Evolutionary conservation across 73 alveolate genomes (phyloP).

Genomic region (Tetrahymena malaccensis): DNA sequence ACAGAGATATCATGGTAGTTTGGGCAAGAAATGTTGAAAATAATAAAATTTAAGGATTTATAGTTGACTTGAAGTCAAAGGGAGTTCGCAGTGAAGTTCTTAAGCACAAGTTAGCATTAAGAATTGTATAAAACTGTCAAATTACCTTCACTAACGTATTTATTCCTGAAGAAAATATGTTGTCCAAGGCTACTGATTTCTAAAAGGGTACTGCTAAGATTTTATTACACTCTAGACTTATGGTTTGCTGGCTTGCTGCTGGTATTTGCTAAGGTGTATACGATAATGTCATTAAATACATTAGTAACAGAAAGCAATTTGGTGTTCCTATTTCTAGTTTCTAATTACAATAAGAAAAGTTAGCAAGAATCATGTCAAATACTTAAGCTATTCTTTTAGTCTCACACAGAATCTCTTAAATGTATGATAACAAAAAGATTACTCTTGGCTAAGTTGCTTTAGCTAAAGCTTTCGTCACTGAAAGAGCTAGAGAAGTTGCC

Average conservation of each 20-base stretch:
- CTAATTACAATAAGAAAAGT: conserved; percentile 52
- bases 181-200: conserved; percentile 51
- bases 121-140: conserved; percentile 58
- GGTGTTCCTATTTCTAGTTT: conserved; percentile 60
- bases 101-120: conserved; percentile 47
- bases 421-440: conserved; percentile 51
- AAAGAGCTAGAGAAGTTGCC: conserved; percentile 54
- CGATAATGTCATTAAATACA: conserved; percentile 23
- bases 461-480: conserved; percentile 58
- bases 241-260: conserved; percentile 65
- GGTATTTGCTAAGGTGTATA: conserved; percentile 65
- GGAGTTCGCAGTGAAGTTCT: conserved; percentile 52
- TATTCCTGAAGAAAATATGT: conserved; percentile 54
- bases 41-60: conserved; percentile 53
- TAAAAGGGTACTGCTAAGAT: conserved; percentile 63
- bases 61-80: conserved; percentile 43
- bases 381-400: conserved; percentile 15
- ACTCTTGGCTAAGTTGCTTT: conserved; percentile 66
- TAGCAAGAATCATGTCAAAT: conserved; percentile 52
- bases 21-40: conserved; percentile 65
- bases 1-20: conserved; percentile 43
- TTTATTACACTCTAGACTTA: conserved; percentile 61
- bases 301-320: conserved; percentile 41
- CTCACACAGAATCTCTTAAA: conserved; percentile 46
- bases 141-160: conserved; percentile 50